A percentile compares a stretch with the other conserved stretches of the same genome.
Evolutionary conservation across 768 basidiomycete species (phyloP).

Genomic region (Polyporus arcularius): DNA sequence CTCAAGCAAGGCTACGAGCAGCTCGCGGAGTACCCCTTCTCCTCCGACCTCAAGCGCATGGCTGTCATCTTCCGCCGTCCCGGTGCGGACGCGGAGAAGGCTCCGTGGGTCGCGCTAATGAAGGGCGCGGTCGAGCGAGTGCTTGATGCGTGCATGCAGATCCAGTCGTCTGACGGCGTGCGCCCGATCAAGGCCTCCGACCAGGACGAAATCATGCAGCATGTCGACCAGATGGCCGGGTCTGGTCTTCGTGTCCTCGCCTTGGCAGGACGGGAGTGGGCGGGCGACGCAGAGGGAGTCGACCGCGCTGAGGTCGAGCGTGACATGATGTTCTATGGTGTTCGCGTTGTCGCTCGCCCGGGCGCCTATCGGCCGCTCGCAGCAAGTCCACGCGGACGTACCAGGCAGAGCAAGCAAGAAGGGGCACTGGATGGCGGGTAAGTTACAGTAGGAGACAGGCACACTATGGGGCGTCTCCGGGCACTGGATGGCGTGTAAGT

Average conservation of each 20-base stretch:
- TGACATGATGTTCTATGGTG: slow-evolving; percentile 43
- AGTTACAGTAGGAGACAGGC: too few species aligned
- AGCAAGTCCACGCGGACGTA: too few species aligned
- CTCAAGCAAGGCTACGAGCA: slow-evolving; percentile 34
- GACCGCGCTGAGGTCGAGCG: slow-evolving; percentile 47
- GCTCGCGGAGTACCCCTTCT: slow-evolving; percentile 46
- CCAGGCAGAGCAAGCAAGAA: too few species aligned
- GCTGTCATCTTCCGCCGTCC: slow-evolving; percentile 37
- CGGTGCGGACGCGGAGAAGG: neutral
- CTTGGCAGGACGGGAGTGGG: slow-evolving; percentile 33
- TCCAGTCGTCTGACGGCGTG: neutral
- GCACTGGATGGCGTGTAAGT: too few species aligned
- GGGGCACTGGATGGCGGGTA: too few species aligned
- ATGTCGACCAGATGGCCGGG: neutral
- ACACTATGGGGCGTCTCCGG: too few species aligned
- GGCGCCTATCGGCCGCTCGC: too few species aligned
- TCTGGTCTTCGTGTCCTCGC: slow-evolving; percentile 33
- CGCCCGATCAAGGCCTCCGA: slow-evolving; percentile 1
- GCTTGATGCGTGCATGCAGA: slow-evolving; percentile 43
- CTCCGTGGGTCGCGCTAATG: neutral
- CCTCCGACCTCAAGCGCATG: slow-evolving; percentile 56
- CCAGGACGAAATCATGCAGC: neutral
- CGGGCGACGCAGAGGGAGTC: slow-evolving; percentile 19
- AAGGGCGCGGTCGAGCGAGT: slow-evolving; percentile 42
- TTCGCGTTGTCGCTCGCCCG: too few species aligned